These are phyloP conservation scores for Cicer yamashitae DNA, from an alignment of 306 rosid species.

Conservation along the genomic window DNA sequence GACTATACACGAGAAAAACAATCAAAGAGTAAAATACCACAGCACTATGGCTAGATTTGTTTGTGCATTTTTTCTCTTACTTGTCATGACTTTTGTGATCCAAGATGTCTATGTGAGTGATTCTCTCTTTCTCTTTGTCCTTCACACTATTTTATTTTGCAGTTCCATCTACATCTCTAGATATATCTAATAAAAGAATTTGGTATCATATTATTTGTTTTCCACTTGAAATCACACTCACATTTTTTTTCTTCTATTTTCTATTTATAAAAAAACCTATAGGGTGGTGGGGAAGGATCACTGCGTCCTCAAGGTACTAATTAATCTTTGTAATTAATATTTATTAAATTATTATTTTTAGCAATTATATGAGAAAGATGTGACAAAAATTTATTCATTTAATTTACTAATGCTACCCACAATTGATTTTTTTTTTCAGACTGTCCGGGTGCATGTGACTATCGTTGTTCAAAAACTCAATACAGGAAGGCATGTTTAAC, in stretches of 20 bases:
- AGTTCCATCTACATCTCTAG: not conserved
- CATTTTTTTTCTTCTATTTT: not conserved
- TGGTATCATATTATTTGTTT: not conserved
- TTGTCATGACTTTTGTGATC: conserved; percentile 17
- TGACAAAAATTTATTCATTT: not conserved
- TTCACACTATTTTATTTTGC: not conserved
- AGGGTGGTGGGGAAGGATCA: conserved; percentile 40
- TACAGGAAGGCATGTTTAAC: conserved; percentile 4
- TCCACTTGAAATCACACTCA: not conserved
- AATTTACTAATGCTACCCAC: not conserved
- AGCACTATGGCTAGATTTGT: conserved; percentile 14
- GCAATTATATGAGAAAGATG: not conserved
- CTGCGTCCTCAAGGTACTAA: conserved; percentile 13
- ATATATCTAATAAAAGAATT: too few relatives aligned
- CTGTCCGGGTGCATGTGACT: not conserved
- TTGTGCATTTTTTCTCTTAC: conserved; percentile 23
- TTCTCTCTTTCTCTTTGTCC: not conserved
- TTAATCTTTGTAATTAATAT: not conserved
- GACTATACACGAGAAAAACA: too few relatives aligned
- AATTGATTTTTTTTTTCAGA: not conserved
- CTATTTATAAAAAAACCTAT: not conserved
- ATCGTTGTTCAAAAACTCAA: conserved; percentile 14
- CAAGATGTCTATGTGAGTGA: conserved; percentile 34
- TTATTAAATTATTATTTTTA: not conserved
- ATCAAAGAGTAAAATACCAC: not conserved